These are phyloP conservation scores for Lentinula detonsa DNA, from an alignment of 768 basidiomycete genomes.

Conservation along the genomic window DNA sequence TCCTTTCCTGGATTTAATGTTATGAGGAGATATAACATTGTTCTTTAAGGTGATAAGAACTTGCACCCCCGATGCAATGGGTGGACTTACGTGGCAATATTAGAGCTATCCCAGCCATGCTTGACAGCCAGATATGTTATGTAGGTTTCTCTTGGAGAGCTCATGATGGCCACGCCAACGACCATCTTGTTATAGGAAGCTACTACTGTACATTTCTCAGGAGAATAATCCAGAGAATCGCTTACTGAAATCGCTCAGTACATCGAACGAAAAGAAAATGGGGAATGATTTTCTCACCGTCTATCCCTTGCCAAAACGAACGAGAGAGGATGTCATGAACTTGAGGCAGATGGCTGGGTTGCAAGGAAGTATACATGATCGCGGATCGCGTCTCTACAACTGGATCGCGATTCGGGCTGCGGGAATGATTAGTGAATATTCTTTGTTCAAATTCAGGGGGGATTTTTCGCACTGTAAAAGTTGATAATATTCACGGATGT, in stretches of 20 bases:
- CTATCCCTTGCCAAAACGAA: slow-evolving; percentile 73
- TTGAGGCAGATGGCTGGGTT: slow-evolving; percentile 54
- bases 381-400: slow-evolving; percentile 38
- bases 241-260: slow-evolving; percentile 39
- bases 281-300: slow-evolving; percentile 36
- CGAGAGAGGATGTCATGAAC: slow-evolving; percentile 65
- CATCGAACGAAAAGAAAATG: slow-evolving; percentile 3
- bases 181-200: slow-evolving; percentile 68
- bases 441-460: neutral
- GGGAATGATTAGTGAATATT: neutral
- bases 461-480: slow-evolving; percentile 48
- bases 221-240: slow-evolving; percentile 61
- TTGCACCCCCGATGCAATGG: neutral
- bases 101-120: slow-evolving; percentile 75
- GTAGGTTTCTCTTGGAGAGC: slow-evolving; percentile 75
- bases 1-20: slow-evolving; percentile 66
- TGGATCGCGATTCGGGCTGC: slow-evolving; percentile 51
- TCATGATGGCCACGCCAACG: slow-evolving; percentile 69
- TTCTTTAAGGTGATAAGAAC: slow-evolving; percentile 30
- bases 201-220: slow-evolving; percentile 72
- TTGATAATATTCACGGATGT: slow-evolving; percentile 59
- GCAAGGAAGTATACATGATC: slow-evolving; percentile 59
- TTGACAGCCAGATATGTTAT: slow-evolving; percentile 79
- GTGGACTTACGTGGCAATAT: slow-evolving; percentile 61
- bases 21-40: slow-evolving; percentile 76